Percentiles rank a stretch among this genome's conserved stretches.
phyloP scores from a whole-genome alignment of 2,329 filamentous ascomycete genomes.

The Fusarium robinianum region DNA sequence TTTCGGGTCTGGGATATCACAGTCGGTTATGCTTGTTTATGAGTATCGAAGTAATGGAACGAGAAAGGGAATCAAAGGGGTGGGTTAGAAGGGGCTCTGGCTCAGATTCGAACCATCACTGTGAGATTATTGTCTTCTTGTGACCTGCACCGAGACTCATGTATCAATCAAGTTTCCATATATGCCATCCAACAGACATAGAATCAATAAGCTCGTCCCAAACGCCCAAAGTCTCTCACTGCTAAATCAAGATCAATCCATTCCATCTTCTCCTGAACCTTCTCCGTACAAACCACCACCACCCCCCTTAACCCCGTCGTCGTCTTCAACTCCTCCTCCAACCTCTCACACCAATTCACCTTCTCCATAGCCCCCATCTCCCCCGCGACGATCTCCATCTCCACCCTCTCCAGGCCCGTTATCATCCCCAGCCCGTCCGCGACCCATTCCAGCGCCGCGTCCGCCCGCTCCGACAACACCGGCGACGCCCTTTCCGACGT shows the following conservation, averaged over 20 bases:
- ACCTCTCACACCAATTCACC: slow-evolving; percentile 42
- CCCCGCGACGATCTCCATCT: slow-evolving; percentile 46
- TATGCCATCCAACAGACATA: too few species aligned
- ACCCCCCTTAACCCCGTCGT: slow-evolving; percentile 14
- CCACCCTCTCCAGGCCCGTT: slow-evolving; percentile 41
- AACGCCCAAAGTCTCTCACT: too few species aligned
- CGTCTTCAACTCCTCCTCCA: slow-evolving; percentile 38
- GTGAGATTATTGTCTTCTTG: not conserved
- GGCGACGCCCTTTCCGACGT: slow-evolving; percentile 27
- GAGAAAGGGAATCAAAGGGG: too few species aligned
- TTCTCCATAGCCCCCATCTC: slow-evolving; percentile 41
- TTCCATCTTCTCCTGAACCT: slow-evolving; percentile 32
- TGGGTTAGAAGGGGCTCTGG: too few species aligned
- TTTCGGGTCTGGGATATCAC: too few species aligned
- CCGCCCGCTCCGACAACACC: slow-evolving; percentile 21
- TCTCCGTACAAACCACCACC: slow-evolving; percentile 35
- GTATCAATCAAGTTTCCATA: too few species aligned
- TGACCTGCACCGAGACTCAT: too few species aligned
- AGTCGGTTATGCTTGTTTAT: too few species aligned
- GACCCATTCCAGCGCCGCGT: slow-evolving; percentile 26
- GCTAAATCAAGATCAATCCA: slow-evolving; percentile 31
- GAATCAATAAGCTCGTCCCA: too few species aligned
- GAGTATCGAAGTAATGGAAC: too few species aligned
- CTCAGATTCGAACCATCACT: too few species aligned
- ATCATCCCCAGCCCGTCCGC: slow-evolving; percentile 41